Evolutionary conservation across 805 yeast genomes (phyloP), one percentile per base, ranked within the genome.

Genomic region (Yamadazyma olivae): DNA sequence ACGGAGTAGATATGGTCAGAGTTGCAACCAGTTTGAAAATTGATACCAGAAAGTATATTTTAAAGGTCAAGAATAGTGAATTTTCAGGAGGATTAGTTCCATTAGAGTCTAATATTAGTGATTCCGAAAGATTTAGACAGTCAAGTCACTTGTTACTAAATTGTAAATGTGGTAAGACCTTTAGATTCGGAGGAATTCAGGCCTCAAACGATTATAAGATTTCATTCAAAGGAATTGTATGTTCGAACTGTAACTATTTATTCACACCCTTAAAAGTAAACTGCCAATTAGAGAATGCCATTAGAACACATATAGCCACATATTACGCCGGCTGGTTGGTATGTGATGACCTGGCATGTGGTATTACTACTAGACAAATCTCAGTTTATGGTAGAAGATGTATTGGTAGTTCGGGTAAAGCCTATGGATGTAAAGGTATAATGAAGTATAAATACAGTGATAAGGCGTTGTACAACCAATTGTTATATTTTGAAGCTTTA

Each of bases 301-400:
- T 91, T 17, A 70, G 97, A 38, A 59, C 67, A 4, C 84, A 80
- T 45, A 79, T 91, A 33, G 71, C 89, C 0, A 54, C 70, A 21
- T 93, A 90, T 57, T 93, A 93, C 56, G 80, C 85, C n/a, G 91
- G 90, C 4, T 79, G 93, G 87, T 64, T 89, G 30, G 62, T 59
- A 0, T 93, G 99, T 64, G 95, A 85, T 56, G 97, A 93, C 50
- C 55, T 79, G 5, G 74, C 93, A 1, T 91, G 98, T 63, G 86
- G 84, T 2, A 68, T 77, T 35, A 70, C 71, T 12, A 90, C 97
- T 0, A 72, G 96, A 43, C 95, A 90, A 53, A 74, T 93, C 17
- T 79, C 90, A 15, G 96, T 90, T 3, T 88, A 86, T 52, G 98
- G 98, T 35, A 78, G 81, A 48, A 74, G 91, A 46, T 89, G 98